Conservation (phyloP, 2,329 filamentous ascomycete genomes). For the Ophiostoma pallidulum region DNA sequence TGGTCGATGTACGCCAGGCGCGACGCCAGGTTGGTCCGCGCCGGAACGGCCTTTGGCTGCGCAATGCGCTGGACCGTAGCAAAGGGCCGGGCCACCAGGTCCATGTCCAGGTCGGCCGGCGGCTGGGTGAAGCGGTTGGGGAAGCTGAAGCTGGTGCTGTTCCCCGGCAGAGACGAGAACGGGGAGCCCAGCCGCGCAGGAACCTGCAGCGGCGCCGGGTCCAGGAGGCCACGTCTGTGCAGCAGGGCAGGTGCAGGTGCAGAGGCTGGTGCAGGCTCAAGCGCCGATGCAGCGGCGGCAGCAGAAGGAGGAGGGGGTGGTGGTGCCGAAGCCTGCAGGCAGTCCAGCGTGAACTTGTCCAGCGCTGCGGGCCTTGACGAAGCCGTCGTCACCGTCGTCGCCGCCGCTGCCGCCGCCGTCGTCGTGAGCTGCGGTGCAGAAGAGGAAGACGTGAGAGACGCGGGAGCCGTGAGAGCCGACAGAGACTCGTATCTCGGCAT, state of each 20-base stretch:
- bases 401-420: neutral
- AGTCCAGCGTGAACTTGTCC: neutral
- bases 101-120: constrained; percentile 35
- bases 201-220: constrained; percentile 23
- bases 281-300: too few species aligned
- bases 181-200: constrained; percentile 46
- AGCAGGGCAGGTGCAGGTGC: constrained; percentile 19
- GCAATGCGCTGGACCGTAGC: constrained; percentile 40
- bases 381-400: constrained; percentile 12
- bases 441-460: constrained; percentile 19
- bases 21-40: constrained; percentile 36
- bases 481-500: constrained; percentile 22
- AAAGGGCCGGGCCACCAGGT: constrained; percentile 41
- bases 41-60: constrained; percentile 25
- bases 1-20: constrained; percentile 51
- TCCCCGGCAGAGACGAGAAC: constrained; percentile 29
- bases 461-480: constrained; percentile 14
- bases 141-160: constrained; percentile 45
- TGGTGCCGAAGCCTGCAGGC: neutral
- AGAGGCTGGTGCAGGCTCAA: too few species aligned
- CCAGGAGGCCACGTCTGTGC: neutral
- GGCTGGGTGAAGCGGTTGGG: constrained; percentile 47
- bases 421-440: constrained; percentile 21
- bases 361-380: neutral
- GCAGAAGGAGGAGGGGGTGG: too few species aligned